Evolutionary conservation across 2,329 filamentous ascomycete species (phyloP).

Genomic region (Aplosporella prunicola): DNA sequence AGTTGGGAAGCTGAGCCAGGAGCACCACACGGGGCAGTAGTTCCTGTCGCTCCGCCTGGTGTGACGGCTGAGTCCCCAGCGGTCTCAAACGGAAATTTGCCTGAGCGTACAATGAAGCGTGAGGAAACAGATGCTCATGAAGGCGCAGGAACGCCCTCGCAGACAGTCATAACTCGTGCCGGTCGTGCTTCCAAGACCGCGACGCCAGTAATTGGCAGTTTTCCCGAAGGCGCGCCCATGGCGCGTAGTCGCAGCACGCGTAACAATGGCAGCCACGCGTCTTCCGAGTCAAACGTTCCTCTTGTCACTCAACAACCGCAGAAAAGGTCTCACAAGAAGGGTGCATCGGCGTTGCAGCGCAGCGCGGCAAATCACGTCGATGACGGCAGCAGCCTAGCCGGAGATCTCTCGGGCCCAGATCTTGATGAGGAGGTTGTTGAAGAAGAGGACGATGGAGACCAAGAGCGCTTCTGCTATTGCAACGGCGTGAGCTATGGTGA

Average conservation of each 20-base stretch:
- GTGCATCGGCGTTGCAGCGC: slow-evolving; percentile 18
- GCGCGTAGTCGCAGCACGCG: slow-evolving; percentile 34
- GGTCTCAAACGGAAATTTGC: background rate
- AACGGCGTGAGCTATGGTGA: slow-evolving; percentile 56
- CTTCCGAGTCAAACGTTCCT: slow-evolving; percentile 31
- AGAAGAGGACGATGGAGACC: slow-evolving; percentile 30
- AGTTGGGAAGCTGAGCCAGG: slow-evolving; percentile 2
- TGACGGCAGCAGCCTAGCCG: slow-evolving; percentile 11
- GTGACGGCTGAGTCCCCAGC: slow-evolving; percentile 2
- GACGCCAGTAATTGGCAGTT: slow-evolving; percentile 37
- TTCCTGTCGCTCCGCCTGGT: background rate
- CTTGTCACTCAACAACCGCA: slow-evolving; percentile 18
- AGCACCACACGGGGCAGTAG: background rate
- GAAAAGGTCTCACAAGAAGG: slow-evolving; percentile 30
- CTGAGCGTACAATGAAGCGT: slow-evolving; percentile 28
- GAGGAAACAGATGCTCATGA: slow-evolving; percentile 42
- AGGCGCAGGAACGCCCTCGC: slow-evolving; percentile 26
- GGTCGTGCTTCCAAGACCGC: slow-evolving; percentile 38
- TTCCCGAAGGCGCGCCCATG: slow-evolving; percentile 32
- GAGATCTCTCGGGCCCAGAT: slow-evolving; percentile 16
- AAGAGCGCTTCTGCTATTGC: slow-evolving; percentile 57
- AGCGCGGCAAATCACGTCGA: slow-evolving; percentile 12
- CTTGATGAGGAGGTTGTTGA: slow-evolving; percentile 26
- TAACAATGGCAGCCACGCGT: slow-evolving; percentile 26
- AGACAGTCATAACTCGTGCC: slow-evolving; percentile 20